These are phyloP conservation scores for Acacia crassicarpa DNA, from an alignment of 306 rosid genomes.

Conservation along the genomic window DNA sequence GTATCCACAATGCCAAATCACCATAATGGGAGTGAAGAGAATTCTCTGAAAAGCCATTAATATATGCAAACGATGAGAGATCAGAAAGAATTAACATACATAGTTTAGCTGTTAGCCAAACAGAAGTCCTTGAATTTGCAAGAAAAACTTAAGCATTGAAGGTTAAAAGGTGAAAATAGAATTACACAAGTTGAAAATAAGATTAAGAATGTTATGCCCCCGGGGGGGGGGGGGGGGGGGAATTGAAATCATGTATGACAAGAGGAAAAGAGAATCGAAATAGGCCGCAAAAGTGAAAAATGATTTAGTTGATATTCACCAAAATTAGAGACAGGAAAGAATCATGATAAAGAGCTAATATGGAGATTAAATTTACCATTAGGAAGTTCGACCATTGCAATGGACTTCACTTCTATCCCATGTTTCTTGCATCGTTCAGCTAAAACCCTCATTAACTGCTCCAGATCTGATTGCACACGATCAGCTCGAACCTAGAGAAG, in stretches of 20 bases:
- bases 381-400: constrained; percentile 79
- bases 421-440: constrained; percentile 89
- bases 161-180: constrained; percentile 22
- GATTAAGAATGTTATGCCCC: background rate
- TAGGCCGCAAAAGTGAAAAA: constrained; percentile 15
- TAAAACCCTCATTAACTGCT: constrained; percentile 71
- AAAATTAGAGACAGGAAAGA: constrained; percentile 9
- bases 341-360: constrained; percentile 6
- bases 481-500: constrained; percentile 87
- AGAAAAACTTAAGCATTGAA: background rate
- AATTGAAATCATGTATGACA: background rate
- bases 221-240: constrained; percentile 8
- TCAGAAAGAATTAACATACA: background rate
- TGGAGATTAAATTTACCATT: constrained; percentile 51
- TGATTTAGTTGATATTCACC: constrained; percentile 22
- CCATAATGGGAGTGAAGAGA: background rate
- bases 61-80: background rate
- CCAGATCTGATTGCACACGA: constrained; percentile 87
- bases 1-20: background rate
- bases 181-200: constrained; percentile 2
- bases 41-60: background rate
- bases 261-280: constrained; percentile 1
- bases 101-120: constrained; percentile 17
- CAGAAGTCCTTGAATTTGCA: constrained; percentile 16
- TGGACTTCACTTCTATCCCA: constrained; percentile 71